These are phyloP conservation scores for Colletotrichum agaves DNA, from an alignment of 2,329 filamentous ascomycete species.

Conservation along the genomic window DNA sequence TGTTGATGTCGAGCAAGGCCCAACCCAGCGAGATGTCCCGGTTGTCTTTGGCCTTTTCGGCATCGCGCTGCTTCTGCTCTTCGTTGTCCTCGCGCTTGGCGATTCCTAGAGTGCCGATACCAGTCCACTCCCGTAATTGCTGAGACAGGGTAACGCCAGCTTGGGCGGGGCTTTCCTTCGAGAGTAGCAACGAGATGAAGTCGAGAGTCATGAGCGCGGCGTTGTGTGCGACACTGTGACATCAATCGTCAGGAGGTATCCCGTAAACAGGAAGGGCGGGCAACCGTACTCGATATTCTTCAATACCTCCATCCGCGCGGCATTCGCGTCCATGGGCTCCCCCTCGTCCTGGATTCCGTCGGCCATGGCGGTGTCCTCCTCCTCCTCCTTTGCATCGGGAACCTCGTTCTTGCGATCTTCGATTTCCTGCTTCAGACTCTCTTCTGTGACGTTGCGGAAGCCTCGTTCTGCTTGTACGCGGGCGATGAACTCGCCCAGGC, in stretches of 20 bases:
- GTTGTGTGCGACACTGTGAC: slow-evolving; percentile 61
- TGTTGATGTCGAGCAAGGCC: slow-evolving; percentile 80
- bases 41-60: slow-evolving; percentile 59
- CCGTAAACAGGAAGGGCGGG: neutral
- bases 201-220: slow-evolving; percentile 79
- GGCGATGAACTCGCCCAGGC: slow-evolving; percentile 78
- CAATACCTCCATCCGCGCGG: slow-evolving; percentile 68
- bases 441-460: slow-evolving; percentile 83
- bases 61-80: slow-evolving; percentile 34
- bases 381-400: slow-evolving; percentile 55
- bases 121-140: slow-evolving; percentile 75
- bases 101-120: slow-evolving; percentile 78
- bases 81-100: slow-evolving; percentile 72
- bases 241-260: slow-evolving; percentile 33
- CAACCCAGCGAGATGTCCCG: slow-evolving; percentile 73
- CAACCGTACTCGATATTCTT: slow-evolving; percentile 63
- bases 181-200: slow-evolving; percentile 83
- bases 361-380: slow-evolving; percentile 53
- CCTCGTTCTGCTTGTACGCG: slow-evolving; percentile 84
- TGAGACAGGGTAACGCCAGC: slow-evolving; percentile 77
- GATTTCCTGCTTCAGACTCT: slow-evolving; percentile 76
- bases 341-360: slow-evolving; percentile 52
- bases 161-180: slow-evolving; percentile 80
- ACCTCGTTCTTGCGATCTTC: slow-evolving; percentile 59
- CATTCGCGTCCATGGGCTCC: slow-evolving; percentile 54